phyloP scores from a whole-genome alignment of 495 filamentous ascomycete genomes.

The Neurospora sp. region DNA sequence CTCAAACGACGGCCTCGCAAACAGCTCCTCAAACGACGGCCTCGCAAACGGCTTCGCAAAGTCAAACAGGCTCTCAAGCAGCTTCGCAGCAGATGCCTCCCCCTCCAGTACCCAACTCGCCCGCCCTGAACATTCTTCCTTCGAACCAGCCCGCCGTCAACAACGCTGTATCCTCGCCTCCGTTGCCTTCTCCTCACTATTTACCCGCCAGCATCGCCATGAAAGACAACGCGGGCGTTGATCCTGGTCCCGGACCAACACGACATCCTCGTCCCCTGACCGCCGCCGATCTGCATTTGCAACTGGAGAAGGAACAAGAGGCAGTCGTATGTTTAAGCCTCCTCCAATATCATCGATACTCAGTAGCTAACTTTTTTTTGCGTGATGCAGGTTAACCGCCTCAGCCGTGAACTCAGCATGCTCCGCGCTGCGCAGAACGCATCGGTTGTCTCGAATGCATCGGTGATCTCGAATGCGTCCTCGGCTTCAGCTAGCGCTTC shows the following conservation, averaged over 20 bases:
- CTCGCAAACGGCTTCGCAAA: neutral
- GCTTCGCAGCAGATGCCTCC: conserved; percentile 25
- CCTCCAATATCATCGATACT: neutral
- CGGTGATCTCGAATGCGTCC: conserved; percentile 70
- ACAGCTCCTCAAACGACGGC: neutral
- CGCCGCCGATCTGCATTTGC: conserved; percentile 72
- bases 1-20: neutral
- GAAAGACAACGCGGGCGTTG: conserved; percentile 47
- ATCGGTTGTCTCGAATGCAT: conserved; percentile 70
- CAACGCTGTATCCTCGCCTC: conserved; percentile 30
- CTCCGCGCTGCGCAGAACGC: conserved; percentile 73
- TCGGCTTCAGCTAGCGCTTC: conserved; percentile 47
- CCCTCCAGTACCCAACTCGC: conserved; percentile 20
- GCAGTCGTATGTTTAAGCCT: conserved; percentile 55
- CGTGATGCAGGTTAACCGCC: conserved; percentile 65
- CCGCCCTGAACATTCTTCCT: conserved; percentile 39
- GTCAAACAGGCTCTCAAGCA: neutral
- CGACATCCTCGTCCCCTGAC: conserved; percentile 80
- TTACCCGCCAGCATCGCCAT: conserved; percentile 21
- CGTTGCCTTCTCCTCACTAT: conserved; percentile 10
- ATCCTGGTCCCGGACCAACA: conserved; percentile 55
- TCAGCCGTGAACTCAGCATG: conserved; percentile 73
- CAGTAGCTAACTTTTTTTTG: neutral
- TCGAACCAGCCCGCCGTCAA: conserved; percentile 43
- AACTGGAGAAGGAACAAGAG: conserved; percentile 89